Base-by-base conservation (phyloP, 179 eudicot species). In the Nepenthes alata region DNA sequence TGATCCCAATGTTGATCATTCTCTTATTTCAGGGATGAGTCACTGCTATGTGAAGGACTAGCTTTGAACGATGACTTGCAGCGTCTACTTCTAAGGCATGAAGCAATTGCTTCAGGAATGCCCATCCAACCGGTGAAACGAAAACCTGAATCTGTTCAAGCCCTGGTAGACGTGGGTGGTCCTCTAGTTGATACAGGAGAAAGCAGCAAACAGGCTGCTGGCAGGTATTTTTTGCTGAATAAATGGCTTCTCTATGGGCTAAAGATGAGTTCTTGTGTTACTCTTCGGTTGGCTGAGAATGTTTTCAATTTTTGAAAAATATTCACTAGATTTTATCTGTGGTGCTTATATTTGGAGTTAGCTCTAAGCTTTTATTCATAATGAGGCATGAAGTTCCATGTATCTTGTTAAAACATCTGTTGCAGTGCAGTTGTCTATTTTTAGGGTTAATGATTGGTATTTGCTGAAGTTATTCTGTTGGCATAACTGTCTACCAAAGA, bases 51-150 rank as follows among this genome's bases (percentile, higher is more conserved):
- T 79, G 97, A 93, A 82, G 98, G 98, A 56, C 79, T 93, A 51
- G 80, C 93, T 60, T 66, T 93, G 66, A 93, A 93, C 81, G 98
- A 93, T 65, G 98, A 93, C 72, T 76, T 93, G 85, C 94, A 93
- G 72, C 85, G 90, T 41, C 69, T 85, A 36, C 82, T 93, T 57
- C 86, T 89, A 64, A 93, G 78, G 79, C 96, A 93, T 70, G 95
- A 93, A 72, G 73, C 87, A 36, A 64, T 93, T 61, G 69, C 79
- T 61, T 83, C 95, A 14, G 96, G 93, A 67, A 66, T 65, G 57
- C 34, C 63, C 59, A 67, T 63, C 59, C 56, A 47, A 37, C 64
- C 58, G 52, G 88, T 74, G 67, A 85, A 80, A 72, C 58, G 80
- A 38, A 72, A 77, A 45, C 70, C 90, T 65, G 86, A 76, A 71